Percentiles rank a stretch among this genome's conserved stretches.
Evolutionary conservation across 2,329 filamentous ascomycete species (phyloP).

Genomic region (Aureobasidium sp.): DNA sequence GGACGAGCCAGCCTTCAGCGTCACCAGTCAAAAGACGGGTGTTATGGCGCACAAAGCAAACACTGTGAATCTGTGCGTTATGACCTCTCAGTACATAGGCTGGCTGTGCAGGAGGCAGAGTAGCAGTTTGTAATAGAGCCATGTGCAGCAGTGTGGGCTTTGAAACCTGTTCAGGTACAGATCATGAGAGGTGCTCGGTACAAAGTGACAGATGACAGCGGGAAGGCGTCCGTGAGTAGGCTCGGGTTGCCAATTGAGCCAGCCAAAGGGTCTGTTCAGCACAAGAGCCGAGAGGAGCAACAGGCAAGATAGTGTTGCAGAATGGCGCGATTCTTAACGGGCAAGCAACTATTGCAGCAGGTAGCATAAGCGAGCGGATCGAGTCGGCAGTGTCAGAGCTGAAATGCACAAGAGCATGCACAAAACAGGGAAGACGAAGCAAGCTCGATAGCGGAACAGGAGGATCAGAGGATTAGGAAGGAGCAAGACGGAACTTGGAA

Average conservation of each 20-base stretch:
- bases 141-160: neutral
- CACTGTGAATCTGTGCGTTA: constrained; percentile 65
- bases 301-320: neutral
- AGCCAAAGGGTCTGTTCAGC: neutral
- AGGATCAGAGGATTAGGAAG: neutral
- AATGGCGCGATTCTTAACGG: neutral
- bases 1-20: constrained; percentile 76
- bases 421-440: neutral
- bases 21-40: constrained; percentile 76
- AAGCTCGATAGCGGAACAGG: neutral
- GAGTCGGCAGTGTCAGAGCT: neutral
- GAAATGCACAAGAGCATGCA: neutral
- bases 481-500: neutral
- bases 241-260: constrained; percentile 1
- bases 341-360: neutral
- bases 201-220: constrained; percentile 10
- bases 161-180: neutral
- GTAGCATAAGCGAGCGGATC: neutral
- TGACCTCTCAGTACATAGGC: constrained; percentile 78
- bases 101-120: constrained; percentile 45
- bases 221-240: neutral
- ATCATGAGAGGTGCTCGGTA: constrained; percentile 4
- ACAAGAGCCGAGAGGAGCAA: neutral
- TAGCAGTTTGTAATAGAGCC: neutral
- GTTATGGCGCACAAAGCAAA: constrained; percentile 65